A percentile compares a stretch with the other conserved stretches of the same genome.
phyloP scores from a whole-genome alignment of 305 asterid genomes.

The Rubia occidens region DNA sequence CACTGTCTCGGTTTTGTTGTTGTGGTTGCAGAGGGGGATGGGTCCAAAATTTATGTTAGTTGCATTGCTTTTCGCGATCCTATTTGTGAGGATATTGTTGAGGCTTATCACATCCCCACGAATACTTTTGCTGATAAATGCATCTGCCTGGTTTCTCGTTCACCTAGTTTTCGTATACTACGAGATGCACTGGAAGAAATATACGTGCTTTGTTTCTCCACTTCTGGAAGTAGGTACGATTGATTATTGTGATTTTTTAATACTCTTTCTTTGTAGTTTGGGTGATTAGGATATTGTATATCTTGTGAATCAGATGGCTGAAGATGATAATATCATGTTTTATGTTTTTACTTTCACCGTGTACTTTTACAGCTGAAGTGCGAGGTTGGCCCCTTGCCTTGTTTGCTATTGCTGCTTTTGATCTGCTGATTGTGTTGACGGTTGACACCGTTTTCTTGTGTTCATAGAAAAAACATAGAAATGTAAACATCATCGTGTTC shows the following conservation, averaged over 20 bases:
- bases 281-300: not conserved
- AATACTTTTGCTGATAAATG: slow-evolving; percentile 83
- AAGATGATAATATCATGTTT: not conserved
- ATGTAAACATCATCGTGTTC: not conserved
- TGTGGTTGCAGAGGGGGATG: slow-evolving; percentile 60
- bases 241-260: not conserved
- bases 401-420: not conserved
- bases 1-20: slow-evolving; percentile 7
- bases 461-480: not conserved
- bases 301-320: not conserved
- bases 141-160: slow-evolving; percentile 78
- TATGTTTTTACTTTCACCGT: not conserved
- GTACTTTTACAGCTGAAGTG: not conserved
- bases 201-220: slow-evolving; percentile 68
- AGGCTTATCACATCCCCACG: slow-evolving; percentile 61
- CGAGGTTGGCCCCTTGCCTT: not conserved
- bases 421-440: not conserved
- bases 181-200: slow-evolving; percentile 85
- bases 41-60: slow-evolving; percentile 86
- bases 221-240: slow-evolving; percentile 74
- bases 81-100: slow-evolving; percentile 86
- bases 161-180: slow-evolving; percentile 63
- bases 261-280: not conserved
- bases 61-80: slow-evolving; percentile 93
- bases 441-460: not conserved